Conservation (phyloP, 2,329 filamentous ascomycete genomes). For the Podosphaera xanthii region DNA sequence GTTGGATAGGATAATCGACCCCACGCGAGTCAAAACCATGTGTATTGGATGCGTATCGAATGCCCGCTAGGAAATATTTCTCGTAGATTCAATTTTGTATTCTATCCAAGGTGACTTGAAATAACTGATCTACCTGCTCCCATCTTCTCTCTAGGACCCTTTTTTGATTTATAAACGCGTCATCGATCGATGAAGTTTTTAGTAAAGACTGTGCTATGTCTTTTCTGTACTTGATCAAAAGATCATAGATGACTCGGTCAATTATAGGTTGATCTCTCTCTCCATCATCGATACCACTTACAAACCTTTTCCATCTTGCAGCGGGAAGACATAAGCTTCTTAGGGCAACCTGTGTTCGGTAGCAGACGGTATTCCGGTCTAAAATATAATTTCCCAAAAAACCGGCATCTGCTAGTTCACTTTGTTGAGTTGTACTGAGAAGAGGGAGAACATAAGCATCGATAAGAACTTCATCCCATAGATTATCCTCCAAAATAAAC, state of each 20-base stretch:
- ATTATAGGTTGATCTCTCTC: slow-evolving; percentile 21
- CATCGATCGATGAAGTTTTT: slow-evolving; percentile 3
- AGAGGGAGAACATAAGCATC: slow-evolving; percentile 12
- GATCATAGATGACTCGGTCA: slow-evolving; percentile 18
- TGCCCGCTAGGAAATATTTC: no score
- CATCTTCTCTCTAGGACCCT: slow-evolving; percentile 8
- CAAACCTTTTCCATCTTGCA: slow-evolving; percentile 24
- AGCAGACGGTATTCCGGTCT: slow-evolving; percentile 27
- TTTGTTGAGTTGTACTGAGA: slow-evolving; percentile 15
- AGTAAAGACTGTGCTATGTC: slow-evolving; percentile 4
- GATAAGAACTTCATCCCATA: slow-evolving; percentile 14
- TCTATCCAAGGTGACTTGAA: slow-evolving; percentile 5
- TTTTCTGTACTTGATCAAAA: slow-evolving; percentile 5
- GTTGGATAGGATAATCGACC: no score
- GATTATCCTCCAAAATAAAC: slow-evolving; percentile 15
- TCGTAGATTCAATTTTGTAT: slow-evolving; percentile 4
- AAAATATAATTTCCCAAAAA: slow-evolving; percentile 30
- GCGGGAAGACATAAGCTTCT: slow-evolving; percentile 18
- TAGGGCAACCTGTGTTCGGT: slow-evolving; percentile 31
- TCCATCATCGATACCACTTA: slow-evolving; percentile 23
- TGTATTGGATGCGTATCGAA: no score
- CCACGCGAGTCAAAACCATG: no score
- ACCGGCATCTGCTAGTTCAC: slow-evolving; percentile 21
- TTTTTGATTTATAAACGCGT: slow-evolving; percentile 6
- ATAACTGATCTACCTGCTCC: slow-evolving; percentile 9